phyloP scores from a whole-genome alignment of 176 grass and related monocot genomes.

The Eleusine indica region DNA sequence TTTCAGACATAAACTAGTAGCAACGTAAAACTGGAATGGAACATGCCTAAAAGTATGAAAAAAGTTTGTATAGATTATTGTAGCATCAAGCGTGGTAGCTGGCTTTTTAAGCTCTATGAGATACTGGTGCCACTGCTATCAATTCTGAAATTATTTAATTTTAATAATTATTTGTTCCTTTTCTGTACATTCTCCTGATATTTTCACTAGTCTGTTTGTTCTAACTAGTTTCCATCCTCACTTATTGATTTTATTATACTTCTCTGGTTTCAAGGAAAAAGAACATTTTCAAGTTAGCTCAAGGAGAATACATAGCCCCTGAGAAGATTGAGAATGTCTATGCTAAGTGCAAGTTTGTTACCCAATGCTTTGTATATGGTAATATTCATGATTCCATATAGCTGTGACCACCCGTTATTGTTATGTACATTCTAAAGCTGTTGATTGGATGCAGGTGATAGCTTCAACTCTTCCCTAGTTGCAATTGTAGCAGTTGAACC shows the following conservation, averaged over 20 bases:
- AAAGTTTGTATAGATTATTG: no score
- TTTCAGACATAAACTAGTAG: no score
- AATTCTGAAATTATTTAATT: no score
- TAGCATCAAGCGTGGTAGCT: no score
- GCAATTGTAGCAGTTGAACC: conserved; percentile 75
- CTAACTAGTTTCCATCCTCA: conserved; percentile 23
- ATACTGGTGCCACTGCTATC: no score
- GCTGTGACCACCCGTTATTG: neutral
- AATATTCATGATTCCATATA: conserved; percentile 41
- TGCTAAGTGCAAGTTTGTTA: conserved; percentile 96
- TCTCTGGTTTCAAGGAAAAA: conserved; percentile 74
- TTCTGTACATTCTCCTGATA: no score
- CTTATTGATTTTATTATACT: conserved; percentile 19
- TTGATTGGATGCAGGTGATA: conserved; percentile 75
- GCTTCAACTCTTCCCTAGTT: conserved; percentile 90
- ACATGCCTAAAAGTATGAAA: no score
- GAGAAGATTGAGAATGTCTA: conserved; percentile 98
- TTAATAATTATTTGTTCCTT: no score
- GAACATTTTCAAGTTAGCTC: conserved; percentile 98
- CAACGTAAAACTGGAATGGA: no score
- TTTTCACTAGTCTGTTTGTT: neutral
- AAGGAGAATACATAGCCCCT: conserved; percentile 96
- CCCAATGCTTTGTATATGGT: conserved; percentile 95
- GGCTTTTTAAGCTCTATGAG: no score
- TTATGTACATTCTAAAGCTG: conserved; percentile 37